Conservation (phyloP, 148 eudicot genomes). For the Pharnaceum exiguum region DNA sequence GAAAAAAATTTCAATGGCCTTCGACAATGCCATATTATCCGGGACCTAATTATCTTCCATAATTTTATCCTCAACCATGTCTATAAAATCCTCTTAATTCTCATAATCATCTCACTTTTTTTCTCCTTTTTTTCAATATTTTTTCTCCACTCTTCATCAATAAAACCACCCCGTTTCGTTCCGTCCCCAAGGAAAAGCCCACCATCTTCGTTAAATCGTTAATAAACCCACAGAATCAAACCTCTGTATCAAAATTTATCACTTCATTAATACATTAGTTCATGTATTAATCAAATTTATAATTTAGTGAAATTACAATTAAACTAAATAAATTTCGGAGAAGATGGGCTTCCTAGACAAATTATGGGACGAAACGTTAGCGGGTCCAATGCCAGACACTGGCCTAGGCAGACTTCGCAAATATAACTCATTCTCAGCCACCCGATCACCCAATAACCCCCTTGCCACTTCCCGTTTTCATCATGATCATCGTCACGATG, state of each 20-base stretch:
- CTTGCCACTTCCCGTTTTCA: neutral
- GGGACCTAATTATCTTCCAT: neutral
- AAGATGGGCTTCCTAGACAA: constrained; percentile 66
- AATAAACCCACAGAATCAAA: neutral
- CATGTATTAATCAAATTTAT: neutral
- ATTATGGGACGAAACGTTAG: constrained; percentile 80
- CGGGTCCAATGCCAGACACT: constrained; percentile 62
- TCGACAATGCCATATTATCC: constrained; percentile 6
- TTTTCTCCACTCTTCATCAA: neutral
- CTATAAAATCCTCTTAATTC: neutral
- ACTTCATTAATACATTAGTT: too few relatives aligned
- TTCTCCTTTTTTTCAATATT: neutral
- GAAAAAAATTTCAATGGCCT: constrained; percentile 5
- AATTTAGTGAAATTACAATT: neutral
- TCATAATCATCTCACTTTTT: neutral
- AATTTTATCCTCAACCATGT: constrained; percentile 21
- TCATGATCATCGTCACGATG: neutral
- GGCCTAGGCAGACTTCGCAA: constrained; percentile 53
- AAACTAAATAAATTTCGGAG: neutral
- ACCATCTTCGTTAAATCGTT: constrained; percentile 1
- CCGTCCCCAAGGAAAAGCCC: constrained; percentile 3
- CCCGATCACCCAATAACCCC: constrained; percentile 24
- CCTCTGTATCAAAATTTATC: too few relatives aligned
- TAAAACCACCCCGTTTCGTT: constrained; percentile 7
- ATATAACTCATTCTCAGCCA: constrained; percentile 48